Base-by-base conservation (phyloP, 2,329 filamentous ascomycete genomes). In the Microsporum audouinii region DNA sequence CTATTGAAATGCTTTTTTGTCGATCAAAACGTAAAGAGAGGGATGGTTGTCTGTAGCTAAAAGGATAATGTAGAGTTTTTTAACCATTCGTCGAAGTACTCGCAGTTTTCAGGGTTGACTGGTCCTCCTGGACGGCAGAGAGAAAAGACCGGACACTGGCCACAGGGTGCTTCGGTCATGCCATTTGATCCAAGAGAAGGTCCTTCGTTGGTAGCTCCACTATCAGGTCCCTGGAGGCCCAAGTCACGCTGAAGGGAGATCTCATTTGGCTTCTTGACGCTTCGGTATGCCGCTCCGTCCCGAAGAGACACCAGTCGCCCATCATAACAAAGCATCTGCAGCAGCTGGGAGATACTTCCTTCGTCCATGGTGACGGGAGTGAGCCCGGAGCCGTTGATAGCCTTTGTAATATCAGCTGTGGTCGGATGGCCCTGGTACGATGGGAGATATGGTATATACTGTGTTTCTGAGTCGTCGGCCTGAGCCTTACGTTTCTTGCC, bases 41-140 rank as follows among this genome's bases (percentile, higher is more conserved):
- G 5, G 31, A 14, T 23, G 23, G 49, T 7, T 17, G 12, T 53
- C 6, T 29, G 23, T 10, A 3, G 10, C 71, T 62, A 75, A 53
- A 75, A 75, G 17, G 69, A 70, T 34, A 76, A 68, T 7, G 70
- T 68, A 63, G 69, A 72, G 14, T 39, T 57, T 59, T 69, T 81
- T 53, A 96, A 75, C 94, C 94, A 99, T 59, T 86, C 83, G 65
- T 88, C 83, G 70, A 95, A 96, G 71, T 99, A 99, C 60, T 90
- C 87, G 74, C 94, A 99, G 58, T 88, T 95, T 65, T 85, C 87
- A 0, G 92, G 89, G 68, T 87, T 95, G 27, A 99, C 90, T 0
- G 91, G 89, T 0, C 92, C 92, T 5, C 90, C 91, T 63, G 95
- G 89, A 66, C 89, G 88, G 71, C 94, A 99, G 1, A 97, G 80